Percentiles rank a stretch among this genome's conserved stretches.
Conservation (phyloP, 176 grass and related monocot genomes). For the Oropetium thomaeum region DNA sequence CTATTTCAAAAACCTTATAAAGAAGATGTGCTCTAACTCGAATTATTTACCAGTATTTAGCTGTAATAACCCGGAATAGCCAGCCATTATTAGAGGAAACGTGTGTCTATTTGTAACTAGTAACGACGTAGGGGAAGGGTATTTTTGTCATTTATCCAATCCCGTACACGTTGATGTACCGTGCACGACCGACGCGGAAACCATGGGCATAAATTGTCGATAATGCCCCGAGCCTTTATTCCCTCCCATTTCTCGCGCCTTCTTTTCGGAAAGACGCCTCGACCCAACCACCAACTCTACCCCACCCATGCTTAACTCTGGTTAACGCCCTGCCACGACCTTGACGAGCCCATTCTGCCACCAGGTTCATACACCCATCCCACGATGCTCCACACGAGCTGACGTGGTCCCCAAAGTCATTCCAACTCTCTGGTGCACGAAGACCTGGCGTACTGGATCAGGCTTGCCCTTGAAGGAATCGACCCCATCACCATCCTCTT, state of each 20-base stretch:
- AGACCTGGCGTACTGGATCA: constrained; percentile 32
- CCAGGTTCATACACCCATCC: not conserved
- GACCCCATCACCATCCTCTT: constrained; percentile 44
- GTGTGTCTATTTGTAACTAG: too few species aligned
- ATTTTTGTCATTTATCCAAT: not conserved
- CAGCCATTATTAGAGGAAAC: too few species aligned
- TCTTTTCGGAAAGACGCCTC: constrained; percentile 48
- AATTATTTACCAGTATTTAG: too few species aligned
- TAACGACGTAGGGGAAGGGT: not conserved
- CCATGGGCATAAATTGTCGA: constrained; percentile 14
- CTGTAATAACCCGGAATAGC: too few species aligned
- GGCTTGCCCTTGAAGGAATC: constrained; percentile 61
- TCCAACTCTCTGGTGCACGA: constrained; percentile 1
- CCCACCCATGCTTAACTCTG: constrained; percentile 32
- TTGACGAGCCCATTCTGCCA: constrained; percentile 22
- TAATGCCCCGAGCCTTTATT: constrained; percentile 24
- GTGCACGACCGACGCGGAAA: not conserved
- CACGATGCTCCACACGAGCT: constrained; percentile 1
- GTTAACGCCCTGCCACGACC: constrained; percentile 50
- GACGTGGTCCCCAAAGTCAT: constrained; percentile 10
- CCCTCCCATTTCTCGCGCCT: constrained; percentile 38
- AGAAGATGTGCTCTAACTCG: too few species aligned
- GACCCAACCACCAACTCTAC: constrained; percentile 31
- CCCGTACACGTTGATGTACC: not conserved
- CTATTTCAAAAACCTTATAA: too few species aligned